These are phyloP conservation scores for Fusarium acutatum DNA, from an alignment of 2,329 filamentous ascomycete species.

Conservation along the genomic window DNA sequence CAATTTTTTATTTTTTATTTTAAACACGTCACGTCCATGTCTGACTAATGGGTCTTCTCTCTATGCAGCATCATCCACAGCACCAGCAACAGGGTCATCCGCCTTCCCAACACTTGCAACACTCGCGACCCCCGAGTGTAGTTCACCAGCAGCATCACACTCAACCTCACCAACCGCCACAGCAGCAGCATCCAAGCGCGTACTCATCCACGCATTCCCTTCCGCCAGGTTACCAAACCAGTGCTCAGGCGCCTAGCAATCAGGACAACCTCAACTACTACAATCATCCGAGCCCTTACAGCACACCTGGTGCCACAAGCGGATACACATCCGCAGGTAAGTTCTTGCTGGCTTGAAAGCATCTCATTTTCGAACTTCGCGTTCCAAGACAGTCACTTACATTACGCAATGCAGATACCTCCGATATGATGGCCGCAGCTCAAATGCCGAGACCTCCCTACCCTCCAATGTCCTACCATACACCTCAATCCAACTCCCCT, in stretches of 20 bases:
- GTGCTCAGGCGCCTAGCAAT: conserved; percentile 67
- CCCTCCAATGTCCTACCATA: conserved; percentile 90
- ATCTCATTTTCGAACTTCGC: background rate
- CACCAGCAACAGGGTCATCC: conserved; percentile 77
- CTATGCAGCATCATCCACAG: conserved; percentile 80
- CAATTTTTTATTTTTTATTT: conserved; percentile 30
- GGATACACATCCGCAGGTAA: conserved; percentile 89
- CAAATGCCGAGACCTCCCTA: conserved; percentile 80
- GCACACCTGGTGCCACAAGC: conserved; percentile 80
- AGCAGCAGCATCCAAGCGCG: conserved; percentile 69
- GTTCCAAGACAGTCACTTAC: conserved; percentile 32
- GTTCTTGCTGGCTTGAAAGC: conserved; percentile 45
- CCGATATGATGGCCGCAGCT: conserved; percentile 73
- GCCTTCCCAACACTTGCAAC: conserved; percentile 71
- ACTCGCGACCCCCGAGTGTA: conserved; percentile 75
- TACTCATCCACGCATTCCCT: conserved; percentile 74
- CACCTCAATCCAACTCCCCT: conserved; percentile 93
- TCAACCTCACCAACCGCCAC: conserved; percentile 69
- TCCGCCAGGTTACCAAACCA: conserved; percentile 73
- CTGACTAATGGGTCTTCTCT: conserved; percentile 68
- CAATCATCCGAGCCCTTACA: conserved; percentile 83
- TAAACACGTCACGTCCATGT: conserved; percentile 44
- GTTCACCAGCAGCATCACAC: conserved; percentile 78
- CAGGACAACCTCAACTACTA: conserved; percentile 78
- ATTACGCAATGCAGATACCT: conserved; percentile 55